phyloP scores from a whole-genome alignment of 768 basidiomycete genomes.

The Rhodotorula babjevae region DNA sequence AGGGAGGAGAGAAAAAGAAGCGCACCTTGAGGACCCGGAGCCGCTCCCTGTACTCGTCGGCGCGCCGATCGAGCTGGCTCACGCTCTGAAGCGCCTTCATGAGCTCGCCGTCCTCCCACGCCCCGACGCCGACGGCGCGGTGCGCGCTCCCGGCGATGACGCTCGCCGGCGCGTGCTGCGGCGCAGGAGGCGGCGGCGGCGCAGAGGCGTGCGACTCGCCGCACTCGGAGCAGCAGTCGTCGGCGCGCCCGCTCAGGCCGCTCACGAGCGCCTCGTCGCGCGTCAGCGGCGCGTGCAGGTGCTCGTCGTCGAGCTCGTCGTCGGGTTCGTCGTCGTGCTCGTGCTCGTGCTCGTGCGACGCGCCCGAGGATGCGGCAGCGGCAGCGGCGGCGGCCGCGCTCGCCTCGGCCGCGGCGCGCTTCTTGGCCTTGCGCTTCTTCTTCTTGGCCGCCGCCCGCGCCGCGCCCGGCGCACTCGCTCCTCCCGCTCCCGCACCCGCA shows the following conservation, averaged over 20 bases:
- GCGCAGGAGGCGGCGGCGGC: too few species aligned
- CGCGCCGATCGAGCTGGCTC: constrained; percentile 24
- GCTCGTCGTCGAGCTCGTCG: too few species aligned
- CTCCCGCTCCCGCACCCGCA: too few species aligned
- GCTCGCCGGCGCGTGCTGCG: too few species aligned
- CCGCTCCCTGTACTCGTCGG: constrained; percentile 33
- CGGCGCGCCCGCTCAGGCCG: background rate
- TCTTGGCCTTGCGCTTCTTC: constrained; percentile 8
- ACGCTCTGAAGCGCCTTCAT: constrained; percentile 33
- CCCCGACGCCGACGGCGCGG: background rate
- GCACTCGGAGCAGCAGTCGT: constrained; percentile 4
- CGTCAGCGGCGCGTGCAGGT: background rate
- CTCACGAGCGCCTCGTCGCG: background rate
- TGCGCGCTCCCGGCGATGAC: too few species aligned
- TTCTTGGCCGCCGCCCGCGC: background rate
- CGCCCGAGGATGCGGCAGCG: background rate
- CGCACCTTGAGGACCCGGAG: constrained; percentile 32
- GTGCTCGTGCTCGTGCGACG: too few species aligned
- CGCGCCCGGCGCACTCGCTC: too few species aligned
- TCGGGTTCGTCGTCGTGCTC: background rate
- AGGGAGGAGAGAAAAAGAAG: background rate
- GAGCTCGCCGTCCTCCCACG: constrained; percentile 23
- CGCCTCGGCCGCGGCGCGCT: background rate
- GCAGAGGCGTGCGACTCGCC: background rate
- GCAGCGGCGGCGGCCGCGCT: background rate